Conservation (phyloP, 352 stramenopile species). For the Globisporangium paroecandrum region DNA sequence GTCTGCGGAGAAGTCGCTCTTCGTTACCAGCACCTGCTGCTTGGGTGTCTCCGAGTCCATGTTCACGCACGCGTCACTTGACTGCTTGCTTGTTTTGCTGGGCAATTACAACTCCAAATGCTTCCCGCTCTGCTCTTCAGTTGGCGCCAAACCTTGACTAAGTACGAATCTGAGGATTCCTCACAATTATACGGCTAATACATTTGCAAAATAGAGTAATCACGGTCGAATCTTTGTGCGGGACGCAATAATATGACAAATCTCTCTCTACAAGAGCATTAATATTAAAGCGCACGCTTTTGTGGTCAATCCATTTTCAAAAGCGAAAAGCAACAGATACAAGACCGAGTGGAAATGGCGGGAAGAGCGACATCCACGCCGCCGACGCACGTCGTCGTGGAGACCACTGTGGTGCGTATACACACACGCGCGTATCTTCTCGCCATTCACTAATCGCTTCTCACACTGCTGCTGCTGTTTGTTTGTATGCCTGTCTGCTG, state of each 20-base stretch:
- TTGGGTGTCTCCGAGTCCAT: background rate
- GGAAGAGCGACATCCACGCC: slow-evolving; percentile 26
- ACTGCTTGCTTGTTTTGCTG: background rate
- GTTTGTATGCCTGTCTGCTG: background rate
- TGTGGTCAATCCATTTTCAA: slow-evolving; percentile 4
- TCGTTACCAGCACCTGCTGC: slow-evolving; percentile 42
- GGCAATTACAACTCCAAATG: background rate
- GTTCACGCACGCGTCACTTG: background rate
- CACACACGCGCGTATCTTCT: background rate
- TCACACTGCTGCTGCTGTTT: background rate
- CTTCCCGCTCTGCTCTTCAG: background rate
- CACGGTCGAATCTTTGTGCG: background rate
- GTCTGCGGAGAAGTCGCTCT: slow-evolving; percentile 47
- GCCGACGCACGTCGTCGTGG: slow-evolving; percentile 79
- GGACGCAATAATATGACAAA: background rate
- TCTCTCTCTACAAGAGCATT: slow-evolving; percentile 13
- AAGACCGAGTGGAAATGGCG: background rate
- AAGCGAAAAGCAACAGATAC: slow-evolving; percentile 9
- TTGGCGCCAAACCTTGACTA: slow-evolving; percentile 7
- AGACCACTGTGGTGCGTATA: slow-evolving; percentile 70
- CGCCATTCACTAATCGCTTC: background rate
- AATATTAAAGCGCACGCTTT: background rate
- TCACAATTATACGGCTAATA: background rate
- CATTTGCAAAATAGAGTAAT: background rate
- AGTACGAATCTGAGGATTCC: background rate